Conservation (phyloP, 805 yeast species). For the Torulaspora franciscae region DNA sequence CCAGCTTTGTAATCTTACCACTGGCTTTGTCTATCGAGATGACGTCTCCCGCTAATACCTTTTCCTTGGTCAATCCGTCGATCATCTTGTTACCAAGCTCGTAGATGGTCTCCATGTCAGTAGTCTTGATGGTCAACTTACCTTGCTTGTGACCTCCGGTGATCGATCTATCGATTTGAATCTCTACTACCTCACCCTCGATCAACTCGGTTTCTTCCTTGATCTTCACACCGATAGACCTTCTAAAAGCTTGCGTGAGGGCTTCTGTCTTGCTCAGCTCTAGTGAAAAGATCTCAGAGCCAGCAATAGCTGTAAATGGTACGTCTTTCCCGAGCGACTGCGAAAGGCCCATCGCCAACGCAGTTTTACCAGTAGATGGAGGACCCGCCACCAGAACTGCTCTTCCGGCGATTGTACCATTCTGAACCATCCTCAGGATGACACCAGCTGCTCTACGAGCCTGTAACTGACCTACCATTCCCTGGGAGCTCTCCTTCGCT, state of each 20-base stretch:
- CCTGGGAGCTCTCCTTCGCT: conserved; percentile 79
- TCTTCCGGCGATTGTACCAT: conserved; percentile 93
- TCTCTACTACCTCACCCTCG: conserved; percentile 98
- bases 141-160: conserved; percentile 99
- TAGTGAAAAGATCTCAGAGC: conserved; percentile 86
- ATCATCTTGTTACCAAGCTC: conserved; percentile 93
- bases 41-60: conserved; percentile 95
- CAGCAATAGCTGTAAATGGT: conserved; percentile 93
- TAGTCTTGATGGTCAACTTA: conserved; percentile 91
- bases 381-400: conserved; percentile 97
- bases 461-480: conserved; percentile 95
- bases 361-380: conserved; percentile 98
- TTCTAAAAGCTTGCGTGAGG: conserved; percentile 91
- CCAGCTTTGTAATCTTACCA: conserved; percentile 90
- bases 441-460: conserved; percentile 97
- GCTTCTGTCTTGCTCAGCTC: conserved; percentile 96
- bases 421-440: conserved; percentile 85
- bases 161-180: conserved; percentile 85
- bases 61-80: conserved; percentile 89
- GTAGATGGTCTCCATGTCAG: conserved; percentile 97
- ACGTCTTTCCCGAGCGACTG: conserved; percentile 66
- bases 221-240: conserved; percentile 90
- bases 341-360: conserved; percentile 89
- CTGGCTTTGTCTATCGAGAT: conserved; percentile 91
- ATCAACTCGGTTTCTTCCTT: conserved; percentile 96